These are phyloP conservation scores for Leccinum ambiguum DNA, from an alignment of 1,284 basidiomycete species.

Conservation along the genomic window DNA sequence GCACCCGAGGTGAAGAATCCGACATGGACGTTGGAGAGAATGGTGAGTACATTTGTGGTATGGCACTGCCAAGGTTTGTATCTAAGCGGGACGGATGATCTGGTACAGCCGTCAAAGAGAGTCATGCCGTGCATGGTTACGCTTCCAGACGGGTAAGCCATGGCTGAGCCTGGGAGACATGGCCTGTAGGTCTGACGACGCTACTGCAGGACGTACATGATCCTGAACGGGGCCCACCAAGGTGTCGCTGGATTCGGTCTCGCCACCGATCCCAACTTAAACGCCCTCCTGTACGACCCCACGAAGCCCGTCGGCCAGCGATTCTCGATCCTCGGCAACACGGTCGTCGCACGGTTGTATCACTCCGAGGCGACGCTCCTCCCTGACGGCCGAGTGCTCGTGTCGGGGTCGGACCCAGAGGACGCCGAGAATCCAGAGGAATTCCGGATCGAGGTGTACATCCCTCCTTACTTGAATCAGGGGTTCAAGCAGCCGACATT, in stretches of 20 bases:
- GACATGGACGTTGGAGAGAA: conserved; percentile 68
- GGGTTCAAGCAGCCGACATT: conserved; percentile 60
- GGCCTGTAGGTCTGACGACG: background rate
- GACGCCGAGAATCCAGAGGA: conserved; percentile 40
- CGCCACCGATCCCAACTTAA: conserved; percentile 60
- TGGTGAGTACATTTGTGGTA: conserved; percentile 45
- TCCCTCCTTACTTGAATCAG: conserved; percentile 68
- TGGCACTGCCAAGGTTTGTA: background rate
- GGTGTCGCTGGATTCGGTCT: conserved; percentile 76
- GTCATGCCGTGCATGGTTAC: conserved; percentile 75
- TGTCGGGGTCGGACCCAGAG: conserved; percentile 74
- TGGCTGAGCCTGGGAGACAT: background rate
- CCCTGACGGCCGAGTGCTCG: conserved; percentile 66
- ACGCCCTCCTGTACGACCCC: conserved; percentile 70
- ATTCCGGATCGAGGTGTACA: conserved; percentile 73
- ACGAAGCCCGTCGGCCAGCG: conserved; percentile 56
- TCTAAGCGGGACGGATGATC: background rate
- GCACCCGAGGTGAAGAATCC: conserved; percentile 58
- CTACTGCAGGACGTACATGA: conserved; percentile 62
- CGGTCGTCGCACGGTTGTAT: conserved; percentile 79
- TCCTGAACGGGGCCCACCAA: conserved; percentile 63
- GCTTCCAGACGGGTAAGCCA: conserved; percentile 49
- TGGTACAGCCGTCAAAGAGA: conserved; percentile 62
- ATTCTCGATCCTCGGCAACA: conserved; percentile 64
- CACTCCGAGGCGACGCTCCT: conserved; percentile 75